Percentiles rank a stretch among this genome's conserved stretches.
phyloP scores from a whole-genome alignment of 345 rosid genomes.

The Triadica sebifera region DNA sequence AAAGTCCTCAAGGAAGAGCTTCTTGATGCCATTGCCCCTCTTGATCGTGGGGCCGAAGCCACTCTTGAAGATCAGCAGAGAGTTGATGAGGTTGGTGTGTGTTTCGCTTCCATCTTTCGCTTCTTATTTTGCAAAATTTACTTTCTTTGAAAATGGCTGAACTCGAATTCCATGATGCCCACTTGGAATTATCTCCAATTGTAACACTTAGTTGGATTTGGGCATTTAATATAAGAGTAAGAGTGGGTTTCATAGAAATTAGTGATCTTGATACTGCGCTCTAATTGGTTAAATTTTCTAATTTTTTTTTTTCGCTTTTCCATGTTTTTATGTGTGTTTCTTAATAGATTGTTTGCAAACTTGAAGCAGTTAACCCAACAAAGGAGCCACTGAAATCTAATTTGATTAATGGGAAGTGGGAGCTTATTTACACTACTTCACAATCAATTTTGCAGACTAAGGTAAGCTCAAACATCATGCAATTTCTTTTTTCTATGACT shows the following conservation, averaged over 20 bases:
- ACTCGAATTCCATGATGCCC: no score
- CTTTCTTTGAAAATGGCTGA: no score
- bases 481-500: no score
- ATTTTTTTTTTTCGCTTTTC: no score
- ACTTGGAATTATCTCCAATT: not conserved
- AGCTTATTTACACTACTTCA: constrained; percentile 87
- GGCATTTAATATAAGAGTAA: not conserved
- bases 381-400: constrained; percentile 81
- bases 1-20: constrained; percentile 65
- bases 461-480: constrained; percentile 32
- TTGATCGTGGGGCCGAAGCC: constrained; percentile 80
- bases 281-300: not conserved
- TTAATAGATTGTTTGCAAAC: constrained; percentile 62
- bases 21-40: constrained; percentile 64
- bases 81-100: constrained; percentile 57
- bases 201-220: not conserved
- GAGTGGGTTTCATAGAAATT: not conserved
- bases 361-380: constrained; percentile 72
- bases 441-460: constrained; percentile 73
- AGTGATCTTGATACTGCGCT: not conserved
- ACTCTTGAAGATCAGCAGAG: constrained; percentile 69
- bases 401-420: constrained; percentile 85
- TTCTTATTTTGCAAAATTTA: not conserved
- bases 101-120: not conserved
- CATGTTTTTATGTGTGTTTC: not conserved